Conservation (phyloP, 2,329 filamentous ascomycete species). For the Calonectria pauciramosa region DNA sequence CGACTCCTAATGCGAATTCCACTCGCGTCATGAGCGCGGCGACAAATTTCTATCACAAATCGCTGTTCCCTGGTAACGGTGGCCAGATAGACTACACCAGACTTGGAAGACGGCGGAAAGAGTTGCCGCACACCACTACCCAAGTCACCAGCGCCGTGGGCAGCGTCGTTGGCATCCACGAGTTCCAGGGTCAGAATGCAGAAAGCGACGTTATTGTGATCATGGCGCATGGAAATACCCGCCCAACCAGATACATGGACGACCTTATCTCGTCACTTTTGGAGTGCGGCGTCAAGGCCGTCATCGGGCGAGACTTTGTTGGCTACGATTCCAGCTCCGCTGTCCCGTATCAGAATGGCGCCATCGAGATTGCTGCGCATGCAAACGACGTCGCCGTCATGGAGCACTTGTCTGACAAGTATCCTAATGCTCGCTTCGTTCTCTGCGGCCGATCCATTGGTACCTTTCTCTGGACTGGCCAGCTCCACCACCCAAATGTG, state of each 20-base stretch:
- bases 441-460: slow-evolving; percentile 22
- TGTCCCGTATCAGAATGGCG: slow-evolving; percentile 12
- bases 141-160: neutral
- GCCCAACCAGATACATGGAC: slow-evolving; percentile 12
- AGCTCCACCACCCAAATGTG: slow-evolving; percentile 1
- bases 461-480: slow-evolving; percentile 17
- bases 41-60: neutral
- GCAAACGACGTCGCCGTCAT: slow-evolving; percentile 16
- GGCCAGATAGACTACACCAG: slow-evolving; percentile 9
- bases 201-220: slow-evolving; percentile 12
- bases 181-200: neutral
- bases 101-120: neutral
- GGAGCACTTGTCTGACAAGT: neutral
- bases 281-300: slow-evolving; percentile 9
- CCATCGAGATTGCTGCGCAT: slow-evolving; percentile 10
- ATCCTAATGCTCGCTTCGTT: slow-evolving; percentile 5
- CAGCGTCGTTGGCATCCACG: slow-evolving; percentile 17
- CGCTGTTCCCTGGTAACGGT: slow-evolving; percentile 15
- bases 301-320: slow-evolving; percentile 20
- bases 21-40: neutral
- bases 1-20: neutral
- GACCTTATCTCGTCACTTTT: neutral
- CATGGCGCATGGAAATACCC: slow-evolving; percentile 20
- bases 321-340: slow-evolving; percentile 20
- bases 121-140: neutral